Percentiles rank a stretch among this genome's conserved stretches.
Evolutionary conservation across 345 rosid genomes (phyloP).

Genomic region (Mercurialis annua): DNA sequence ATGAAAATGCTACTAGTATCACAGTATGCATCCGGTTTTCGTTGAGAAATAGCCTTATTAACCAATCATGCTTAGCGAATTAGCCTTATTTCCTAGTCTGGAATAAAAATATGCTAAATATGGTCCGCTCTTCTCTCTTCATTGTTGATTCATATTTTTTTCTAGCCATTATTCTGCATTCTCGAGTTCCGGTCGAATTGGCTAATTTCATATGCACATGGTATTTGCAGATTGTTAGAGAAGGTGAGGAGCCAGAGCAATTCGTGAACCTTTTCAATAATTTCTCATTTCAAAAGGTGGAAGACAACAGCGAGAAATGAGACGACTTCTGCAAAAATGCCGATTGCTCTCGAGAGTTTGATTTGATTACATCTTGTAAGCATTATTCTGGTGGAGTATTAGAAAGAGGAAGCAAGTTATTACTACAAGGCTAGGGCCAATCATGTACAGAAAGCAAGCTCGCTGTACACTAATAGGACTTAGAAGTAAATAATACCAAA

Average conservation of each 20-base stretch:
- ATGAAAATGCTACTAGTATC: background rate
- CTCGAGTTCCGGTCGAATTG: background rate
- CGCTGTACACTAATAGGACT: constrained; percentile 22
- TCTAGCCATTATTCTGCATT: background rate
- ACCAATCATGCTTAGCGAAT: background rate
- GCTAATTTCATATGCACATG: constrained; percentile 9
- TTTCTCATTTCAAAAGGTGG: constrained; percentile 32
- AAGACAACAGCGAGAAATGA: constrained; percentile 6
- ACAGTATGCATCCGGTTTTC: background rate
- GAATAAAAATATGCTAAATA: no score
- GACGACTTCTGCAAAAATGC: constrained; percentile 4
- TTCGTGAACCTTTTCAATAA: constrained; percentile 28
- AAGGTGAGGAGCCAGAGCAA: constrained; percentile 44
- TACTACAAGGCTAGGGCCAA: background rate
- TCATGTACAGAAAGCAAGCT: constrained; percentile 34
- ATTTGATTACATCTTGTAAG: background rate
- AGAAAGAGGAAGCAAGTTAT: constrained; percentile 5
- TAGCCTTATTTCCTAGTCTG: background rate
- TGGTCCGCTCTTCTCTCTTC: background rate
- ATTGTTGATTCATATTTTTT: background rate
- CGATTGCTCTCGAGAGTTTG: background rate
- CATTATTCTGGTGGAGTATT: background rate
- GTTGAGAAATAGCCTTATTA: background rate
- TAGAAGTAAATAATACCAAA: constrained; percentile 27
- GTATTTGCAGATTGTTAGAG: constrained; percentile 37